These are phyloP conservation scores for Ceratobasidium sp. DNA, from an alignment of 1,284 basidiomycete genomes.

Conservation along the genomic window DNA sequence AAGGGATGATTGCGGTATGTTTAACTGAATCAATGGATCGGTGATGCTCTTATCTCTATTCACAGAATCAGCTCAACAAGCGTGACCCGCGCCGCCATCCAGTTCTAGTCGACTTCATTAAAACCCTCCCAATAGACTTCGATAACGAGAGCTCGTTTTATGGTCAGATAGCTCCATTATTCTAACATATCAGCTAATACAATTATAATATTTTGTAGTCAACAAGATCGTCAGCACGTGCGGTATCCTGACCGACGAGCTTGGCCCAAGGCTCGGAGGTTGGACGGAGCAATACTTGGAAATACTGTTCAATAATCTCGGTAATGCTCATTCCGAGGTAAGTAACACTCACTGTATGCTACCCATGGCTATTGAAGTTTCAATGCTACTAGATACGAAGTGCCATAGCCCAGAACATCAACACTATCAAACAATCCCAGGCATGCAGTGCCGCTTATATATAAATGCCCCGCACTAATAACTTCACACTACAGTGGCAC, in stretches of 20 bases:
- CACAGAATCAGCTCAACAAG: conserved; percentile 69
- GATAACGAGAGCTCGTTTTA: conserved; percentile 78
- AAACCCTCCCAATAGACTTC: conserved; percentile 80
- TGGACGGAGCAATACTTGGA: conserved; percentile 72
- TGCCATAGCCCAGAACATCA: conserved; percentile 73
- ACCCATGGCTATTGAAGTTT: conserved; percentile 19
- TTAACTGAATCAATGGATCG: conserved; percentile 8
- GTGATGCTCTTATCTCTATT: conserved; percentile 16
- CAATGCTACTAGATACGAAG: conserved; percentile 64
- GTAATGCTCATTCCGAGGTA: conserved; percentile 86
- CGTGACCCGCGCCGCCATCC: conserved; percentile 88
- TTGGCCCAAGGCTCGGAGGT: conserved; percentile 69
- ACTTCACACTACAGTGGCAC: conserved; percentile 66
- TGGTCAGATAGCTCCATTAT: conserved; percentile 56
- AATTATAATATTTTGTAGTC: conserved; percentile 55
- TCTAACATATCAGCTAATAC: conserved; percentile 6
- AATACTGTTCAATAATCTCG: conserved; percentile 75
- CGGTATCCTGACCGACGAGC: conserved; percentile 64
- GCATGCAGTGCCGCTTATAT: conserved; percentile 46
- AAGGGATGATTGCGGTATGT: conserved; percentile 66
- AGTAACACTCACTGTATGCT: conserved; percentile 37
- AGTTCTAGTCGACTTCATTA: conserved; percentile 80
- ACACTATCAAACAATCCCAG: conserved; percentile 51
- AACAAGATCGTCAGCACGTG: conserved; percentile 70
- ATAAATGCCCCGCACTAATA: conserved; percentile 47